These are phyloP conservation scores for Nakaseomyces sp. DNA, from an alignment of 1,139 yeast genomes.

Conservation along the genomic window DNA sequence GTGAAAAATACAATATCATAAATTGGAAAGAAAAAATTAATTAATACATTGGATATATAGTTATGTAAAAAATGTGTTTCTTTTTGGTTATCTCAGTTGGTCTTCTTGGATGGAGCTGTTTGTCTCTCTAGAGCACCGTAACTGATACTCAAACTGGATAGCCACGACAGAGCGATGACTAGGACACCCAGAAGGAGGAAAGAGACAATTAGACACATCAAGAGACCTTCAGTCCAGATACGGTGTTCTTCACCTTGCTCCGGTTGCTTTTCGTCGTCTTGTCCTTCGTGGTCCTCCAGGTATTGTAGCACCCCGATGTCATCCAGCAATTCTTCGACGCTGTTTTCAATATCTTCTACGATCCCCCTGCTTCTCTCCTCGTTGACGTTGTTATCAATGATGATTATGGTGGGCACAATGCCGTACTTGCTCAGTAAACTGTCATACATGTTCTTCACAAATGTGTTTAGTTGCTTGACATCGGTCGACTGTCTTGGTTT, in stretches of 20 bases:
- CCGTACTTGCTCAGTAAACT: not conserved
- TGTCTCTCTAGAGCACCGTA: conserved; percentile 65
- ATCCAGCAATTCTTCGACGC: not conserved
- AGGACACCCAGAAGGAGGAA: conserved; percentile 44
- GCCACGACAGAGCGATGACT: conserved; percentile 52
- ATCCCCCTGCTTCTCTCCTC: not conserved
- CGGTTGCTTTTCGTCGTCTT: not conserved
- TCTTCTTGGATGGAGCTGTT: conserved; percentile 54
- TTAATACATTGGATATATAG: too few species aligned
- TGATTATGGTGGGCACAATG: not conserved
- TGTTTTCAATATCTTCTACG: not conserved
- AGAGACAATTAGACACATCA: conserved; percentile 55
- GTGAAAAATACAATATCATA: not conserved
- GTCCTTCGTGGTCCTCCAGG: not conserved
- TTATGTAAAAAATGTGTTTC: too few species aligned
- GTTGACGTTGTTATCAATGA: not conserved
- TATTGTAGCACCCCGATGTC: not conserved
- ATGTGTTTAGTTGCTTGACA: not conserved
- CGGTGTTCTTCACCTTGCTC: conserved; percentile 10
- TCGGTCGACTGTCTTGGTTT: not conserved
- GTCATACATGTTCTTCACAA: not conserved
- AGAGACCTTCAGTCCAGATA: conserved; percentile 43
- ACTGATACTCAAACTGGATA: conserved; percentile 51
- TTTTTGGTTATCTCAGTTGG: conserved; percentile 30
- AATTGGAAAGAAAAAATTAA: not conserved